A percentile compares a stretch with the other conserved stretches of the same genome.
These are phyloP conservation scores for Fraxinus greggii DNA, from an alignment of 305 asterid species.

Conservation along the genomic window DNA sequence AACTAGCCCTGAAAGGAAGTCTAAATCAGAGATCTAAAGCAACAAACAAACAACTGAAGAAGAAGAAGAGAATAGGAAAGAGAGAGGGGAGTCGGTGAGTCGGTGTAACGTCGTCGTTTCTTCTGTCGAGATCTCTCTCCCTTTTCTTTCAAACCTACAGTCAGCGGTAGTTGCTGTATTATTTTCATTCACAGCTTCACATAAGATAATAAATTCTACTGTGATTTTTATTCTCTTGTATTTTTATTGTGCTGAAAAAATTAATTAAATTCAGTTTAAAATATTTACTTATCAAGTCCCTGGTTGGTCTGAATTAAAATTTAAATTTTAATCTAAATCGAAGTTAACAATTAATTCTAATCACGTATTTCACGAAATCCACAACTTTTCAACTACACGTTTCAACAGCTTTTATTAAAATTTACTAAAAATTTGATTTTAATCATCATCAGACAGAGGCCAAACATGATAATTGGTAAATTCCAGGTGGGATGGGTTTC, in stretches of 20 bases:
- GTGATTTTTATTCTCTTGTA: neutral
- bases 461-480: neutral
- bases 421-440: no score
- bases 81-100: neutral
- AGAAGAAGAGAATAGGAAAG: neutral
- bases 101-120: neutral
- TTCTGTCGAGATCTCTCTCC: neutral
- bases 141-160: neutral
- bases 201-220: neutral
- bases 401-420: neutral
- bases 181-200: neutral
- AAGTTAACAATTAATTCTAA: neutral
- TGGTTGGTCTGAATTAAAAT: no score
- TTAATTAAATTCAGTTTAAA: no score
- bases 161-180: neutral
- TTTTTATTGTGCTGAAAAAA: neutral
- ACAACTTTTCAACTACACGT: neutral
- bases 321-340: no score
- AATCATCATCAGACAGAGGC: neutral
- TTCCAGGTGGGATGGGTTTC: neutral
- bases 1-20: conserved; percentile 17
- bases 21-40: conserved; percentile 64
- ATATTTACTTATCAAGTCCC: no score
- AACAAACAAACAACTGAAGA: conserved; percentile 16
- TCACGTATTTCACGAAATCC: neutral